phyloP scores from a whole-genome alignment of 495 filamentous ascomycete genomes.

The Aspergillus funiculosus region DNA sequence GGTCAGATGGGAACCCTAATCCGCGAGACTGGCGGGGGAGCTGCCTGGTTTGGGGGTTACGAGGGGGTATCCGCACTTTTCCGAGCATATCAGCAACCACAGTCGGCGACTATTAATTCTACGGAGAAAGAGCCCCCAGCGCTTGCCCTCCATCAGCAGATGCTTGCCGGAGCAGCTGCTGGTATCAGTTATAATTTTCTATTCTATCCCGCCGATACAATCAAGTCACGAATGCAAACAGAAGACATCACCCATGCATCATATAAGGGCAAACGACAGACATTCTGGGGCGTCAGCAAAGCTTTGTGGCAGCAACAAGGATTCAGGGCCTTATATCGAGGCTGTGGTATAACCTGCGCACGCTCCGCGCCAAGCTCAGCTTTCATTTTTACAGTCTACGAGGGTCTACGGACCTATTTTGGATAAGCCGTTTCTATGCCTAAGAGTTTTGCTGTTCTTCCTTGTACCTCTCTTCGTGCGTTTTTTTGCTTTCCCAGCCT shows the following conservation, averaged over 20 bases:
- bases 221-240: constrained; percentile 96
- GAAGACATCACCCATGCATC: constrained; percentile 52
- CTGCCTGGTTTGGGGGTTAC: constrained; percentile 93
- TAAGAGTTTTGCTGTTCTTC: constrained; percentile 4
- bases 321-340: constrained; percentile 78
- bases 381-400: constrained; percentile 92
- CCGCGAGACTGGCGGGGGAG: constrained; percentile 85
- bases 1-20: constrained; percentile 91
- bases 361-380: constrained; percentile 90
- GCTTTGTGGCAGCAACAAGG: constrained; percentile 77
- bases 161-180: constrained; percentile 81
- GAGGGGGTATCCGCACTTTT: constrained; percentile 72
- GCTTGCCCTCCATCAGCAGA: constrained; percentile 64
- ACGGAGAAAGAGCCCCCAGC: constrained; percentile 11
- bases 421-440: constrained; percentile 24
- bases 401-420: constrained; percentile 68
- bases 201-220: constrained; percentile 94
- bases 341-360: constrained; percentile 87
- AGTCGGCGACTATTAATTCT: constrained; percentile 1
- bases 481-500: constrained; percentile 1
- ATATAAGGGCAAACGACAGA: constrained; percentile 37
- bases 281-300: constrained; percentile 63
- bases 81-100: constrained; percentile 33
- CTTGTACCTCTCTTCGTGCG: neutral
- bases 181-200: constrained; percentile 94